Evolutionary conservation across 2,329 filamentous ascomycete species (phyloP), one percentile per base, ranked within the genome.

Genomic region (Reticulascus tulasneorum): DNA sequence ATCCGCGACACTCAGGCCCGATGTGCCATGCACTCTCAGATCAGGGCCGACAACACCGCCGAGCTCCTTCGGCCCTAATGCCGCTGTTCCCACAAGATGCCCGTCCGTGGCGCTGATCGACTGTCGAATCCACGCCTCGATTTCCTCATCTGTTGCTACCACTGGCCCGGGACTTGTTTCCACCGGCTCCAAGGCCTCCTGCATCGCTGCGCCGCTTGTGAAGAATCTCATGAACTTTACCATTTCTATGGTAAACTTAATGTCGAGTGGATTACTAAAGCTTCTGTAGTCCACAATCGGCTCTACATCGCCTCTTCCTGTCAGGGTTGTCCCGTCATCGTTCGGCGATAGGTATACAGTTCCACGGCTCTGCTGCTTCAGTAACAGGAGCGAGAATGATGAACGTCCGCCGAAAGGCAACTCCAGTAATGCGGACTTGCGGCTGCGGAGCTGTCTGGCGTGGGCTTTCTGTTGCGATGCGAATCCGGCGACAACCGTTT

Each of bases 21-120:
- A 36, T 17, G 56, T 51, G n/a, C 58, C 58, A 37, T 60, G 56
- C 11, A 64, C 62, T 31, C 44, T 40, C 32, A 63, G 49, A 11
- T 48, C 48, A n/a, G 50, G 43, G 42, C 58, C 49, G 10, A 64
- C 58, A 13, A 63, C 60, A 16, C 60, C 58, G 19, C 59, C 59
- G 37, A 54, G 48, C 34, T 56, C 52, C 19, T 41, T 52, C 7
- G 64, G 61, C 36, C 69, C 52, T 67, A 71, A 71, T 4, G 65
- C 59, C 13, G 62, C 54, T 7, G 66, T 67, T 23, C 66, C 62
- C 23, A 53, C 56, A 4, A 63, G 56, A 50, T 69, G 64, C n/a
- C n/a, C n/a, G n/a, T n/a, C n/a, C n/a, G n/a, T 29, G 4, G 26
- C 9, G 13, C 26, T 29, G 26, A 15, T 17, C 10, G 26, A 15